Conservation (phyloP, 2,329 filamentous ascomycete species). For the Cryphonectria parasitica region DNA sequence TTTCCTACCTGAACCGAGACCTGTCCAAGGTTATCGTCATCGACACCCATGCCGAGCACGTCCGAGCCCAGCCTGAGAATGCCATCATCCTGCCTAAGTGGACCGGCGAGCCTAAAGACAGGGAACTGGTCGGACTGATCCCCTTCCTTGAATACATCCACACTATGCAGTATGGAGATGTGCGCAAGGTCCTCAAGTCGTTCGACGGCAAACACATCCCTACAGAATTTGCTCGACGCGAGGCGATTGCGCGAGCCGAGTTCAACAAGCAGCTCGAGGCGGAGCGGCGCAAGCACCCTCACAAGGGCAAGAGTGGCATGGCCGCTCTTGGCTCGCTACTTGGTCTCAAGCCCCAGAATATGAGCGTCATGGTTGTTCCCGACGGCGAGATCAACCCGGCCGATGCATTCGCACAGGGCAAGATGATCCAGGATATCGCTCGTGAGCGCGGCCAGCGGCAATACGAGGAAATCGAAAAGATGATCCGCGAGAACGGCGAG, state of each 20-base stretch:
- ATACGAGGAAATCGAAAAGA: slow-evolving; percentile 86
- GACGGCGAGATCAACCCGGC: slow-evolving; percentile 72
- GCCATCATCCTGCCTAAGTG: slow-evolving; percentile 90
- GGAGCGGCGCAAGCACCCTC: slow-evolving; percentile 66
- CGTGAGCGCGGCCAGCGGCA: slow-evolving; percentile 88
- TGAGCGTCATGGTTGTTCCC: slow-evolving; percentile 61
- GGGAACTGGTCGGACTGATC: slow-evolving; percentile 84
- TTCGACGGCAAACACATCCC: slow-evolving; percentile 91
- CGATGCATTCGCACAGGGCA: slow-evolving; percentile 85
- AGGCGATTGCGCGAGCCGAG: slow-evolving; percentile 81
- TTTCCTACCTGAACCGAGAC: slow-evolving; percentile 97
- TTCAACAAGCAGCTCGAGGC: slow-evolving; percentile 78
- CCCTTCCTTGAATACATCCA: slow-evolving; percentile 98
- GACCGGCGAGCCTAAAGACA: slow-evolving; percentile 82
- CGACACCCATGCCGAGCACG: slow-evolving; percentile 82
- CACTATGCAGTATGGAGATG: slow-evolving; percentile 88
- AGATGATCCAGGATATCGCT: slow-evolving; percentile 95
- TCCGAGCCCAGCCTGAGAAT: slow-evolving; percentile 92
- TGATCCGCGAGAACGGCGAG: slow-evolving; percentile 91
- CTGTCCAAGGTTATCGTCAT: slow-evolving; percentile 94
- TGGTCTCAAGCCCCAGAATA: slow-evolving; percentile 73
- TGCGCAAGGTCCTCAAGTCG: slow-evolving; percentile 82
- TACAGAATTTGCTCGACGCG: slow-evolving; percentile 83
- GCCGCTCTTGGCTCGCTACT: slow-evolving; percentile 72
- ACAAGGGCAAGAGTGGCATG: slow-evolving; percentile 57